Evolutionary conservation across 176 grass and related monocot genomes (phyloP), one percentile per base, ranked within the genome.

Genomic region (Phoenix dactylifera): DNA sequence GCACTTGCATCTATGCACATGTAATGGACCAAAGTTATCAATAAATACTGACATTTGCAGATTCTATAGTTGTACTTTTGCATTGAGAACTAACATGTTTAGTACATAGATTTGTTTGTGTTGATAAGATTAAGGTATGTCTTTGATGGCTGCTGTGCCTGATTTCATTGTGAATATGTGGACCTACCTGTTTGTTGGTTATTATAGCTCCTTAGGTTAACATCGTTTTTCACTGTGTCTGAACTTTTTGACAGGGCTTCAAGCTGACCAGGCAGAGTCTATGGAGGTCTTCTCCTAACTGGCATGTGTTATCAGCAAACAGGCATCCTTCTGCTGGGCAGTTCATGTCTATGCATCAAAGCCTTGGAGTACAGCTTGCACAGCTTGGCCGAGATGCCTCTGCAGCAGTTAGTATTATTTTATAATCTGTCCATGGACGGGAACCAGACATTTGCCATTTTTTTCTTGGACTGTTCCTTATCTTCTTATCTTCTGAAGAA

Each of bases 331-430:
- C 79, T 54, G 79, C 69, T 58, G 25, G 74, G 62, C 66, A 81
- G 44, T 78, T 95, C 63, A 81, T 89, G 90, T 78, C 76, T 52
- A 86, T 83, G 79, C 79, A 83, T 60, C 79, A 86, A 83, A 78
- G 82, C 71, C 75, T 95, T 3, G 76, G 79, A 55, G 77, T 86
- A 73, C 78, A 95, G 76, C 79, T 89, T 18, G 79, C 86, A 1
- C 82, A 89, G 73, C 79, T 86, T 71, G 72, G 85, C 24, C 83
- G 84, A 69, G 76, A 88, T 62, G 82, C 85, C 18, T 87, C 77
- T 73, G 84, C 84, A 73, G 79, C 79, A 30, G 81, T 69, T 16
- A 58, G 66, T 69, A 12, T 49, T 53, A n/a, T 7, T 17, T 16
- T 24, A 29, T 52, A 44, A 44, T 12, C 35, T 44, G 35, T 44